Evolutionary conservation across 257 asterid species (phyloP), one percentile per base, ranked within the genome.

Genomic region (Solanum dulcamara): DNA sequence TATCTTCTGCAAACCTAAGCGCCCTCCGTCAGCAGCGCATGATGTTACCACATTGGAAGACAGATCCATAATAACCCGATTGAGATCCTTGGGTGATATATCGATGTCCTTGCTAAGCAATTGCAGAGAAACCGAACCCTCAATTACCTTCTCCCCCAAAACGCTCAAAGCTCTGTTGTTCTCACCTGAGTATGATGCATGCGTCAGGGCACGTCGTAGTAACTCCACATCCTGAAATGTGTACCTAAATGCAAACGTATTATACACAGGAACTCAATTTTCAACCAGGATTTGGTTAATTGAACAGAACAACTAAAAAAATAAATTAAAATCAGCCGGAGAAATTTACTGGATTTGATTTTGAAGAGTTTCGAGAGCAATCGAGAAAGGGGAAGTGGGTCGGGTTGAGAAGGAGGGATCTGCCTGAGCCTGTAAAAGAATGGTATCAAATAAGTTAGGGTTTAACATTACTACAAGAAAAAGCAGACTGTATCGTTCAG

Each of bases 131-230:
- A 85, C 86, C 8, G 89, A 86, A 83, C 93, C 85, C 83, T 89
- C 93, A 15, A 93, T 88, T 44, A 92, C 85, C 62, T 89, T 89
- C 77, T 80, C 92, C 0, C 97, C 98, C 88, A 93, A 86, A 13
- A 94, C 55, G 87, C 96, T 92, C 44, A 91, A 83, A 18, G 93
- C 96, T 88, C 91, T 94, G 93, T 92, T 91, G 93, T 94, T 94
- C 94, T 93, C 98, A 89, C 81, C 92, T 13, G 98, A 93, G 89
- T 88, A 93, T 35, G 98, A 92, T 28, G 98, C 90, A 59, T 94
- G 98, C 2, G 97, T 94, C 97, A 93, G 88, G 9, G 97, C 95
- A 35, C 93, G 92, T 40, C 93, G 88, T 75, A 94, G 80, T 80
- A 93, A 81, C 18, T 88, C 96, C 50, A 89, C 91, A 85, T 89